Base-by-base conservation (phyloP, 78 protist species). In the slime mould (Dictyostelium discoideum) region DNA sequence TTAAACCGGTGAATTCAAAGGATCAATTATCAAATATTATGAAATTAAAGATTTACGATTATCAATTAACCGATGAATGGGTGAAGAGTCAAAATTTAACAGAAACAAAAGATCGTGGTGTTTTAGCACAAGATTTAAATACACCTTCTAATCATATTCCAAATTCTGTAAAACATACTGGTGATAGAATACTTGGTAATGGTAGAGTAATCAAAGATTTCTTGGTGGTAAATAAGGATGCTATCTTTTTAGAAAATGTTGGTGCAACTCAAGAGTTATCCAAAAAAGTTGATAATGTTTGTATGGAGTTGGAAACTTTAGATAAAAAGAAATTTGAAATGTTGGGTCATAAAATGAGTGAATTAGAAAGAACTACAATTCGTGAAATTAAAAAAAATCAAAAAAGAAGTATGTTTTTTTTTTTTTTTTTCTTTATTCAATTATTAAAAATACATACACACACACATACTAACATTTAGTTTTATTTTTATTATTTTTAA, bases 241-340 rank as follows among this genome's bases (percentile, higher is more conserved):
- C 89, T 78, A 73, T 95, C 29, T 90, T 92, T 63, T 85, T 92
- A 87, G 97, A 96, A 42, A 96, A 72, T 32, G 87, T 96, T 24
- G 95, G 96, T 50, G 97, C 97, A 39, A 86, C 92, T 13, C 97
- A 96, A 72, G 97, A 96, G 50, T 84, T 96, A 39, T 46, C 87
- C 5, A 90, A 82, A 42, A 80, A 82, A 40, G 95, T 90, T 5
- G 95, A 90, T 24, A 90, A 29, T 73, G 88, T 90, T 22, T 63
- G 77, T 60, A 90, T 90, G 0, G 95, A 90, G 10, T 24, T 90
- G n/a, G 95, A 90, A 29, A 73, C 72, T 10, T 86, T 90, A 5
- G 86, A 80, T 29, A 90, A 90, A 77, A 80, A 82, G 32, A 86
- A 86, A 50, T 48, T 77, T 2, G 77, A 90, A 72, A 83, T 39